These are phyloP conservation scores for Suillus bovinus DNA, from an alignment of 768 basidiomycete species.

Conservation along the genomic window DNA sequence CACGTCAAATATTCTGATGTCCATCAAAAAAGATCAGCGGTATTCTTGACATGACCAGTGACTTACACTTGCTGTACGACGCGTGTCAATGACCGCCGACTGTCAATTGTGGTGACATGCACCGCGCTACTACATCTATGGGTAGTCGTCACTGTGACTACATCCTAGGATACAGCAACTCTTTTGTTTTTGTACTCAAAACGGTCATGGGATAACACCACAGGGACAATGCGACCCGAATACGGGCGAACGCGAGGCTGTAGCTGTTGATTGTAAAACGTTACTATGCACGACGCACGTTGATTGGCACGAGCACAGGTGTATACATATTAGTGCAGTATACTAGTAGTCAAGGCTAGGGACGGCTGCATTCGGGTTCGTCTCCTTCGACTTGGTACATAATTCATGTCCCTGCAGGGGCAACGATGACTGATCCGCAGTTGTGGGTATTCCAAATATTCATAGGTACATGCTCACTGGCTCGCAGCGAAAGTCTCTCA, in stretches of 20 bases:
- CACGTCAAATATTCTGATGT: background rate
- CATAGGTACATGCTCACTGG: background rate
- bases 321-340: too few relatives aligned
- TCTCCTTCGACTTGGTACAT: too few relatives aligned
- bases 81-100: background rate
- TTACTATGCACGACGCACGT: background rate
- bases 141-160: too few relatives aligned
- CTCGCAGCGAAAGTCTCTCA: too few relatives aligned
- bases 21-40: background rate
- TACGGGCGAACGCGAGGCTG: too few relatives aligned
- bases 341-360: too few relatives aligned
- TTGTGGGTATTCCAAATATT: background rate
- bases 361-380: too few relatives aligned
- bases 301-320: too few relatives aligned
- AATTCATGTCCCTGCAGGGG: too few relatives aligned
- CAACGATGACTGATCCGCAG: too few relatives aligned
- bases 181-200: background rate
- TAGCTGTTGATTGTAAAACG: background rate
- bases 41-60: background rate
- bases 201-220: background rate
- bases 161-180: background rate
- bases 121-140: too few relatives aligned
- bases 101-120: background rate
- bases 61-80: background rate
- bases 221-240: too few relatives aligned